Evolutionary conservation across 257 asterid genomes (phyloP).

Genomic region (Mentha longifolia): DNA sequence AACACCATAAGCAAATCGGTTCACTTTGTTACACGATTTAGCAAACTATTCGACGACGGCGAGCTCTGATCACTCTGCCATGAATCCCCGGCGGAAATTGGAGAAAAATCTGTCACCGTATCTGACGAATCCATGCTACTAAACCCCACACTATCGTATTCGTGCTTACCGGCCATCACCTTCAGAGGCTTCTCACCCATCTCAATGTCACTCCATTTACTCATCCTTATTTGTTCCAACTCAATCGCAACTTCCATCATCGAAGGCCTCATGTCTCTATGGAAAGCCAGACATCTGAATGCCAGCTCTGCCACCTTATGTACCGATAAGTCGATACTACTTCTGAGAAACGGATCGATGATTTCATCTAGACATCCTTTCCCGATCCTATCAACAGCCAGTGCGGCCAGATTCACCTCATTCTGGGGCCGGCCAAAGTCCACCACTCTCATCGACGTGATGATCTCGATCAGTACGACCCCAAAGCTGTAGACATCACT

Average conservation of each 20-base stretch:
- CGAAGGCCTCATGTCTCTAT: conserved; percentile 75
- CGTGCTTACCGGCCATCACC: conserved; percentile 13
- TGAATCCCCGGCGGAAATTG: conserved; percentile 50
- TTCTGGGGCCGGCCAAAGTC: conserved; percentile 59
- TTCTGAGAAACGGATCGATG: conserved; percentile 52
- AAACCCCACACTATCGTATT: conserved; percentile 21
- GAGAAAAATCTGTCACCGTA: conserved; percentile 45
- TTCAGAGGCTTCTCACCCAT: conserved; percentile 42
- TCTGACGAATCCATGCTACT: conserved; percentile 42
- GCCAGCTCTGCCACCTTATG: conserved; percentile 72
- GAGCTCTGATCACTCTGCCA: conserved; percentile 72
- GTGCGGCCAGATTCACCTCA: conserved; percentile 60
- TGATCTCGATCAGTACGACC: conserved; percentile 72
- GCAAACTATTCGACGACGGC: conserved; percentile 69
- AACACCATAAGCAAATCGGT: background rate
- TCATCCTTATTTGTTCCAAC: conserved; percentile 60
- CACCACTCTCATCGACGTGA: conserved; percentile 60
- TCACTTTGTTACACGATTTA: conserved; percentile 36
- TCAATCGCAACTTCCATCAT: conserved; percentile 79
- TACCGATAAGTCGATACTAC: conserved; percentile 38
- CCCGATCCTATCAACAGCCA: conserved; percentile 70
- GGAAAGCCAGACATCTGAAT: conserved; percentile 70
- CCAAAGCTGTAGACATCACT: conserved; percentile 85
- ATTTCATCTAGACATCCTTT: conserved; percentile 59
- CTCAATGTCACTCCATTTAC: conserved; percentile 36